Conservation (phyloP, 1,284 basidiomycete species). For the Ustilago bromivora region DNA sequence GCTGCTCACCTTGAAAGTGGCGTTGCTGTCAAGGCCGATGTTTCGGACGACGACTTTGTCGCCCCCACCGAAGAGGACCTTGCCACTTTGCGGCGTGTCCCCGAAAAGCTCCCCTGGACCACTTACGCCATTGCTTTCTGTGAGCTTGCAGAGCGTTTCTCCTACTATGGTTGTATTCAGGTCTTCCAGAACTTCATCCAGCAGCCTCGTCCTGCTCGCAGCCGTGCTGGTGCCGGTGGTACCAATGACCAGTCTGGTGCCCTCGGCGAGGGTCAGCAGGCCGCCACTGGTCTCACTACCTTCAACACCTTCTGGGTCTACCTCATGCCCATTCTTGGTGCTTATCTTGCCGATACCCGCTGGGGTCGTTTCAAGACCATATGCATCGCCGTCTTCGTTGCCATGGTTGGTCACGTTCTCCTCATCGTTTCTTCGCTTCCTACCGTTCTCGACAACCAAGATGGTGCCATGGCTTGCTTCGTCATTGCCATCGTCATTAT, state of each 20-base stretch:
- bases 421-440: constrained; percentile 81
- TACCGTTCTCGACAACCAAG: constrained; percentile 75
- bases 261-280: constrained; percentile 63
- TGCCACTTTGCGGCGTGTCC: constrained; percentile 60
- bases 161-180: constrained; percentile 66
- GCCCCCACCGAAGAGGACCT: constrained; percentile 63
- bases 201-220: constrained; percentile 54
- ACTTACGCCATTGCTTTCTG: constrained; percentile 66
- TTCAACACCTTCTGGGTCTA: constrained; percentile 68
- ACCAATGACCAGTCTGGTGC: constrained; percentile 61
- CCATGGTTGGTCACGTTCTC: constrained; percentile 75
- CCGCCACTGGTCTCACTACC: constrained; percentile 66
- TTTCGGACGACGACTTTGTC: constrained; percentile 41
- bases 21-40: constrained; percentile 34
- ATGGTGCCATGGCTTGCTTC: constrained; percentile 77
- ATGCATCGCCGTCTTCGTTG: constrained; percentile 69
- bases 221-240: constrained; percentile 57
- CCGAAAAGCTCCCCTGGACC: constrained; percentile 64
- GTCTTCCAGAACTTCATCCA: constrained; percentile 68
- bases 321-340: constrained; percentile 65
- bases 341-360: constrained; percentile 71
- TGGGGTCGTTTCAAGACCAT: constrained; percentile 73
- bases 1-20: constrained; percentile 47
- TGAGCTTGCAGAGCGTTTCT: constrained; percentile 69
- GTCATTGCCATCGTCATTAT: constrained; percentile 67